These are phyloP conservation scores for Rosa hybrid DNA, from an alignment of 331 rosid species.

Conservation along the genomic window DNA sequence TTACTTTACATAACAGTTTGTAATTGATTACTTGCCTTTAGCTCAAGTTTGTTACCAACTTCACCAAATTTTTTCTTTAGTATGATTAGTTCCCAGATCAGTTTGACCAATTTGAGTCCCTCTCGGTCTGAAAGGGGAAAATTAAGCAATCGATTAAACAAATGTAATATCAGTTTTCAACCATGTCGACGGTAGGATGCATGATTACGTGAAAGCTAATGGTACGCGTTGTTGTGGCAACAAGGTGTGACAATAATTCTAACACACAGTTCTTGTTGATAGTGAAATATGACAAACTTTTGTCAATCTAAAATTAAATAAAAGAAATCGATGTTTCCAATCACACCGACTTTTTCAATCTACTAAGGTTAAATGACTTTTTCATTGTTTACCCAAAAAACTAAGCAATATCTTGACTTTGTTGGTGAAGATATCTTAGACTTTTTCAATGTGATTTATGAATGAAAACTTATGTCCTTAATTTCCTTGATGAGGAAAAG, in stretches of 20 bases:
- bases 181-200: neutral
- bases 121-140: neutral
- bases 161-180: neutral
- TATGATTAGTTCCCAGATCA: neutral
- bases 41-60: neutral
- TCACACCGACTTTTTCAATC: neutral
- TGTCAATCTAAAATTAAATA: neutral
- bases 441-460: neutral
- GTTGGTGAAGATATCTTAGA: neutral
- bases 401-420: neutral
- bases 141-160: neutral
- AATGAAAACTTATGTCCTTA: neutral
- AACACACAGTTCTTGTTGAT: neutral
- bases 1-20: neutral
- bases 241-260: neutral
- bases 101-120: neutral
- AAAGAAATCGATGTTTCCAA: slow-evolving; percentile 9
- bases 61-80: neutral
- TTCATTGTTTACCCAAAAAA: neutral
- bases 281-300: neutral
- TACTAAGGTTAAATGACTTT: neutral
- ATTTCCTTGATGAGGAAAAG: neutral
- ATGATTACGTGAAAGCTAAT: neutral
- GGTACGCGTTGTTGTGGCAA: neutral
- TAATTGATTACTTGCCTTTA: neutral